These are phyloP conservation scores for Ceratonia siliqua DNA, from an alignment of 306 rosid genomes.

Conservation along the genomic window DNA sequence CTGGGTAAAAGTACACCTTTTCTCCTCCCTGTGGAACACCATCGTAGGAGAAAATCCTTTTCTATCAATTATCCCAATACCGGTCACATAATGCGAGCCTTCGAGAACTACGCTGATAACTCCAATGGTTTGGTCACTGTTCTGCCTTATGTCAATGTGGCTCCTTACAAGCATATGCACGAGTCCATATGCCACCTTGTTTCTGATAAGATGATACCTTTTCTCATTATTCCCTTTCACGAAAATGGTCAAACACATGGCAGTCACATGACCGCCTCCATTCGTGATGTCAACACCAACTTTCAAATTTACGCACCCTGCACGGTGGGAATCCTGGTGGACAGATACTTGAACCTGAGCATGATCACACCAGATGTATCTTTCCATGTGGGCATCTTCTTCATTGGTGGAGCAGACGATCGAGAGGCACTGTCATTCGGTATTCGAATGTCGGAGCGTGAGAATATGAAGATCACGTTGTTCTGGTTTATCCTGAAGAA, in stretches of 20 bases:
- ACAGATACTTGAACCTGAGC: conserved; percentile 16
- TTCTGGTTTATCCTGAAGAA: conserved; percentile 7
- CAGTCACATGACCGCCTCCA: not conserved
- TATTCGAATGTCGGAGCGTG: conserved; percentile 39
- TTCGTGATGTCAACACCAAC: conserved; percentile 39
- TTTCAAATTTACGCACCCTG: conserved; percentile 35
- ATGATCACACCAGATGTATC: not conserved
- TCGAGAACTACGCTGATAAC: conserved; percentile 46
- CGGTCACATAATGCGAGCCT: conserved; percentile 49
- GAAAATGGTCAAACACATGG: conserved; percentile 3
- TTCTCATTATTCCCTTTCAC: conserved; percentile 52
- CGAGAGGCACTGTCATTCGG: conserved; percentile 55
- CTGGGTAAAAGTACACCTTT: conserved; percentile 39
- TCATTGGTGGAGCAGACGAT: conserved; percentile 58
- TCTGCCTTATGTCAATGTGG: conserved; percentile 39
- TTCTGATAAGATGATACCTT: conserved; percentile 23
- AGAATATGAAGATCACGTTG: conserved; percentile 23
- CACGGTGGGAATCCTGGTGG: conserved; percentile 62
- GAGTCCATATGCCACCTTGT: conserved; percentile 39
- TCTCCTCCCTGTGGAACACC: conserved; percentile 39
- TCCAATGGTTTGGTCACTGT: conserved; percentile 40
- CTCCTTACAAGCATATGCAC: conserved; percentile 53
- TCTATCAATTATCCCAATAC: conserved; percentile 28
- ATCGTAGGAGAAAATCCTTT: not conserved
- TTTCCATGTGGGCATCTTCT: conserved; percentile 35